Percentiles rank a stretch among this genome's conserved stretches.
Conservation (phyloP, 805 yeast species). For the Saturnispora bothae region DNA sequence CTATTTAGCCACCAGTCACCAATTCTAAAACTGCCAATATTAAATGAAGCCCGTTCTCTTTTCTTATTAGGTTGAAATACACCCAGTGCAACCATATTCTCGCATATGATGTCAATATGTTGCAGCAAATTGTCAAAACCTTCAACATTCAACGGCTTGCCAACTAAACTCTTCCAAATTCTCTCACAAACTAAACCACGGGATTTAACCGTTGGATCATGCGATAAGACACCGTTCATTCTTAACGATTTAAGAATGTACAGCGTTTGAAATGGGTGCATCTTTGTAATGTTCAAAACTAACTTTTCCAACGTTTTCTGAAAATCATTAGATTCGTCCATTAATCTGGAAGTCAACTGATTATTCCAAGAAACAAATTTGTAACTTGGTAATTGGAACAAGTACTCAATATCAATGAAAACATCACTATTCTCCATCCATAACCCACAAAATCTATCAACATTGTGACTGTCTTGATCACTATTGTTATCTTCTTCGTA, state of each 20-base stretch:
- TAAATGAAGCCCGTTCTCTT: slow-evolving; percentile 24
- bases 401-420: slow-evolving; percentile 26
- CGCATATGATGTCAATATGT: slow-evolving; percentile 42
- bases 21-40: slow-evolving; percentile 8
- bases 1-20: slow-evolving; percentile 50
- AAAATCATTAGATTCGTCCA: slow-evolving; percentile 37
- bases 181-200: slow-evolving; percentile 42
- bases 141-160: slow-evolving; percentile 7
- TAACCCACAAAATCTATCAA: slow-evolving; percentile 70
- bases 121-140: slow-evolving; percentile 22
- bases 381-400: slow-evolving; percentile 40
- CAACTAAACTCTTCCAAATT: slow-evolving; percentile 34
- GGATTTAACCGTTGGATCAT: slow-evolving; percentile 32
- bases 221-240: slow-evolving; percentile 22
- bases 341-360: slow-evolving; percentile 66
- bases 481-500: slow-evolving; percentile 26
- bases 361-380: slow-evolving; percentile 73
- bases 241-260: slow-evolving; percentile 51
- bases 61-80: slow-evolving; percentile 32
- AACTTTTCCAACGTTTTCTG: slow-evolving; percentile 39
- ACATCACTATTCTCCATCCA: slow-evolving; percentile 54
- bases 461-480: slow-evolving; percentile 37
- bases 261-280: slow-evolving; percentile 66
- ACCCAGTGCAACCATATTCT: slow-evolving; percentile 41
- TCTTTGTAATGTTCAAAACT: slow-evolving; percentile 29